Base-by-base conservation (phyloP, 345 rosid species). In the Rubroshorea leprosula region DNA sequence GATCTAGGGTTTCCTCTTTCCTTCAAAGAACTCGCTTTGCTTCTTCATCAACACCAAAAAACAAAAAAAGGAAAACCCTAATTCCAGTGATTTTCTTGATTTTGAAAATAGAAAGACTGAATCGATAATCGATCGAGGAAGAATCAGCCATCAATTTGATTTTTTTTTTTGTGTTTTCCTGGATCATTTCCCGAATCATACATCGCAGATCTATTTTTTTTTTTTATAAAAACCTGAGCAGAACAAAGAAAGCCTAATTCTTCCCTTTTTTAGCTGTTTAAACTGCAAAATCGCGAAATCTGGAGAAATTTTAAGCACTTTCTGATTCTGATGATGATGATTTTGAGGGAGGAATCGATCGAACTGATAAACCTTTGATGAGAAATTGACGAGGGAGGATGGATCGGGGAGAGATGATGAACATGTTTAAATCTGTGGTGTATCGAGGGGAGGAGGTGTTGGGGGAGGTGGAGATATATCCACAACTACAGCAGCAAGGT, bases 381-480 rank as follows among this genome's bases (percentile, higher is more conserved):
- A 35, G 41, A 2, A 6, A 35, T 35, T 35, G 41, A 35, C 41
- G 25, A 43, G 47, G 55, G 52, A 49, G 20, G 47, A 65, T 54
- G 54, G 72, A 59, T 50, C 66, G 49, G 57, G 58, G 21, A 35
- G 41, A 35, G 41, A 35, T 35, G 39, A 31, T 62, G 71, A 81
- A 58, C 62, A 85, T 74, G 89, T 78, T 65, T 73, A 89, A 80
- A 76, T 80, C 94, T 53, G 77, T 66, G 75, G 84, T 83, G 77
- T 93, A 57, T 65, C 74, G 49, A 67, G 92, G 76, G 53, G 86
- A 74, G 54, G 82, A 83, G 35, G 65, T 80, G 23, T 54, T 83
- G 69, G 99, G 97, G 35, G 96, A 89, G 60, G 92, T 89, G 57
- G 91, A 85, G 81, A 61, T 89, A 55, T 78, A 76, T 68, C 74